Percentiles rank a stretch among this genome's conserved stretches.
Evolutionary conservation across 305 asterid genomes (phyloP).

Genomic region (Fraxinus xanthoxyloides): DNA sequence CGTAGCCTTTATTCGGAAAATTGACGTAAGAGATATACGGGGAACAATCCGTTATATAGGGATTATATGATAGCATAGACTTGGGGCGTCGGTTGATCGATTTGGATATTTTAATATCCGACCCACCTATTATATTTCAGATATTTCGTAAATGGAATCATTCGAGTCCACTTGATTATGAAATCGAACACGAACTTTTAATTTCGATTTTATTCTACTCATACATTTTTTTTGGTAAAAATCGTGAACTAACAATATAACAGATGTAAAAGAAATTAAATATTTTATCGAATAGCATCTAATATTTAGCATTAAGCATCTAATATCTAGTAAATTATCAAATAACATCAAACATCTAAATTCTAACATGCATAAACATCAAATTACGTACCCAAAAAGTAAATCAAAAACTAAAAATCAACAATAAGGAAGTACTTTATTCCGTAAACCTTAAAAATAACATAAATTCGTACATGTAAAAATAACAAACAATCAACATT

Average conservation of each 20-base stretch:
- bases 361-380: not conserved
- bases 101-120: too few relatives aligned
- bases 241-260: too few relatives aligned
- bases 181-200: not conserved
- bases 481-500: not conserved
- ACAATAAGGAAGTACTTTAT: not conserved
- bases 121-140: too few relatives aligned
- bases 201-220: not conserved
- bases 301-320: not conserved
- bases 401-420: not conserved
- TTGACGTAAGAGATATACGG: not conserved
- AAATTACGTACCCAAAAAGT: not conserved
- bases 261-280: too few relatives aligned
- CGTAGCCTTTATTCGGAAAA: not conserved
- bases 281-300: not conserved
- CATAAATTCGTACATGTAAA: not conserved
- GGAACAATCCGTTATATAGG: not conserved
- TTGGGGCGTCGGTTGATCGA: not conserved
- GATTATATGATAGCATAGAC: not conserved
- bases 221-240: too few relatives aligned
- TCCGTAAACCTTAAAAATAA: not conserved
- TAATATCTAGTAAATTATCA: conserved; percentile 37
- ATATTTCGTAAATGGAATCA: not conserved
- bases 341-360: not conserved
- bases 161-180: not conserved